These are phyloP conservation scores for Silene coronaria DNA, from an alignment of 179 eudicot genomes.

Conservation along the genomic window DNA sequence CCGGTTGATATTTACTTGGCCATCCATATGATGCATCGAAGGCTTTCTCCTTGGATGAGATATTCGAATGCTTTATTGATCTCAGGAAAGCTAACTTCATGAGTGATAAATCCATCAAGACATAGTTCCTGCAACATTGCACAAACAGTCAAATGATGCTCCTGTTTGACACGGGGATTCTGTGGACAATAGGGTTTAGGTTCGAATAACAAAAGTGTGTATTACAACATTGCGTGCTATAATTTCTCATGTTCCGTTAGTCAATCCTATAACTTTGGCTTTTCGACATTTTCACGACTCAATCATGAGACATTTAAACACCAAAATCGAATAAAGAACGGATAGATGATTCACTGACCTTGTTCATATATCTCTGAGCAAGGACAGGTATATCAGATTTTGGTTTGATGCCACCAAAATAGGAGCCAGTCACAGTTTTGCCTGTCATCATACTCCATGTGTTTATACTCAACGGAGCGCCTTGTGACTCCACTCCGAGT, in stretches of 20 bases:
- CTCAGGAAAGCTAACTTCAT: slow-evolving; percentile 52
- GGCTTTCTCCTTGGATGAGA: slow-evolving; percentile 47
- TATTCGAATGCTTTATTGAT: slow-evolving; percentile 71
- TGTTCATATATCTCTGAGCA: slow-evolving; percentile 38
- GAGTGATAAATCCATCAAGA: slow-evolving; percentile 55
- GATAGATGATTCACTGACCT: slow-evolving; percentile 30
- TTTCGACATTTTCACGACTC: too few species aligned
- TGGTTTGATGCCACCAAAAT: slow-evolving; percentile 64
- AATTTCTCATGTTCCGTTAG: too few species aligned
- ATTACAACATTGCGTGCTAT: too few species aligned
- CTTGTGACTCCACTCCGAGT: slow-evolving; percentile 54
- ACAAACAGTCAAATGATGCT: background rate
- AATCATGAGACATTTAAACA: too few species aligned
- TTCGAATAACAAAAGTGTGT: too few species aligned
- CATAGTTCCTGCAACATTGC: slow-evolving; percentile 46
- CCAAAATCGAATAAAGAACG: background rate
- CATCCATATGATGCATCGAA: slow-evolving; percentile 80
- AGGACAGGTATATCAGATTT: slow-evolving; percentile 61
- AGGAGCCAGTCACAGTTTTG: slow-evolving; percentile 43
- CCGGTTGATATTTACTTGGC: slow-evolving; percentile 14
- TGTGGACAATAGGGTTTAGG: too few species aligned
- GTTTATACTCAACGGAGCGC: slow-evolving; percentile 34
- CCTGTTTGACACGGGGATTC: background rate
- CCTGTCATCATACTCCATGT: slow-evolving; percentile 35
- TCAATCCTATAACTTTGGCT: too few species aligned